Evolutionary conservation across 2,329 filamentous ascomycete species (phyloP), one percentile per base, ranked within the genome.

Genomic region (Neofusicoccum umdonicola): DNA sequence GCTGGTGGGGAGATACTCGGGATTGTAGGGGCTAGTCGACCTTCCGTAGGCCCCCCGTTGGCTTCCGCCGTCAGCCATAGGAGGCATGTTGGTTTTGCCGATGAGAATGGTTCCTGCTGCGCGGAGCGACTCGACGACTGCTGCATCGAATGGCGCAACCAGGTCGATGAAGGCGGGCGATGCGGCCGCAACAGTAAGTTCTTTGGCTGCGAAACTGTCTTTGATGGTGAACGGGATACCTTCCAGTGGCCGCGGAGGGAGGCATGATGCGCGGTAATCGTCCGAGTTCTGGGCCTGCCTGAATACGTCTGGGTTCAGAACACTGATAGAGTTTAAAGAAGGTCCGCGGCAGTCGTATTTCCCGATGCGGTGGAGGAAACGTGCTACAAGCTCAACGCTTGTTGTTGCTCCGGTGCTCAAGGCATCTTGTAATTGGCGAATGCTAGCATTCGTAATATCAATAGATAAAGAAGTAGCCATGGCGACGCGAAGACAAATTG

Each of bases 41-140:
- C 85, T 77, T 0, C 85, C 85, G 66, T 85, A 86, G 0, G 84
- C 67, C 0, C 85, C 85, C 7, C 85, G 77, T 65, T 86, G 84
- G 79, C 85, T 85, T 0, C 85, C 85, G 0, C 84, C 84, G 22
- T 82, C 81, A 11, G 85, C 85, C 83, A 87, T 86, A 0, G 85
- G 82, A 0, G 83, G 85, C 81, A 87, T 85, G 64, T 87, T 88
- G 0, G 85, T 86, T 50, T 81, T 80, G 0, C 85, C 86, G 0
- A 86, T 74, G 19, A 85, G 71, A 0, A 86, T 74, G 0, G 80
- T 83, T 1, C 84, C 84, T 1, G 83, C 82, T 34, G 79, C 74
- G 3, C 80, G 77, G 5, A 88, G 74, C 9, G 75, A 73, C 11
- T 77, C 68, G 0, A 84, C 83, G 5, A 82, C 80, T 3, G 81